Conservation (phyloP, 2,329 filamentous ascomycete species). For the Thelonectria rubi region DNA sequence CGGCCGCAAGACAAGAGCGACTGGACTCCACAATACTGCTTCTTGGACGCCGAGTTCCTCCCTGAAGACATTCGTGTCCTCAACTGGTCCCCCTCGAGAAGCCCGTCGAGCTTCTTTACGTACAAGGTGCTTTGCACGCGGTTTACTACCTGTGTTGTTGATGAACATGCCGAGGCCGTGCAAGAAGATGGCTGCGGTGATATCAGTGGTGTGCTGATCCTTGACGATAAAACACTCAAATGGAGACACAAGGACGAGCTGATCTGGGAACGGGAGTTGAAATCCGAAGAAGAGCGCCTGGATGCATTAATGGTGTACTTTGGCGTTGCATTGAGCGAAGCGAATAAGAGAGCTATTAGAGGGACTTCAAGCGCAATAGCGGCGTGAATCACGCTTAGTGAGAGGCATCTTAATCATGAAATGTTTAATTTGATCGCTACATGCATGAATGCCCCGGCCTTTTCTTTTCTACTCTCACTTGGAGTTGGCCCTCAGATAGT, state of each 20-base stretch:
- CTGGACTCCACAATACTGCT: slow-evolving; percentile 26
- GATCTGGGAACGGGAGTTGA: not conserved
- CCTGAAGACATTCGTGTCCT: slow-evolving; percentile 30
- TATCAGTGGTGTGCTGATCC: not conserved
- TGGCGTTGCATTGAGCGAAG: not conserved
- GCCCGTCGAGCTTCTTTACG: slow-evolving; percentile 29
- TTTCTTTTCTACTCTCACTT: no score
- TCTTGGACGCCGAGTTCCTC: slow-evolving; percentile 21
- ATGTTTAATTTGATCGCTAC: no score
- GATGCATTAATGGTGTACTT: not conserved
- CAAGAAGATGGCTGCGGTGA: not conserved
- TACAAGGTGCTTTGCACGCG: slow-evolving; percentile 23
- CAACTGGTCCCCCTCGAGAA: slow-evolving; percentile 26
- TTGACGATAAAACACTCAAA: not conserved
- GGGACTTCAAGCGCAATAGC: not conserved
- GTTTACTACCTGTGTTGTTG: not conserved
- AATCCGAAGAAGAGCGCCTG: not conserved
- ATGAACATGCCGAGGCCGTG: not conserved
- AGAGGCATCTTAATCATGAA: no score
- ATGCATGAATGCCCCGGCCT: no score
- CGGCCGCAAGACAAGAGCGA: not conserved
- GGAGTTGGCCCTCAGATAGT: slow-evolving; percentile 2
- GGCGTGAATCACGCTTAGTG: not conserved
- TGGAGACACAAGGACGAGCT: not conserved
- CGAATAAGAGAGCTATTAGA: not conserved